Conservation (phyloP, 176 grass and related monocot genomes). For the Tuctoria greenei region DNA sequence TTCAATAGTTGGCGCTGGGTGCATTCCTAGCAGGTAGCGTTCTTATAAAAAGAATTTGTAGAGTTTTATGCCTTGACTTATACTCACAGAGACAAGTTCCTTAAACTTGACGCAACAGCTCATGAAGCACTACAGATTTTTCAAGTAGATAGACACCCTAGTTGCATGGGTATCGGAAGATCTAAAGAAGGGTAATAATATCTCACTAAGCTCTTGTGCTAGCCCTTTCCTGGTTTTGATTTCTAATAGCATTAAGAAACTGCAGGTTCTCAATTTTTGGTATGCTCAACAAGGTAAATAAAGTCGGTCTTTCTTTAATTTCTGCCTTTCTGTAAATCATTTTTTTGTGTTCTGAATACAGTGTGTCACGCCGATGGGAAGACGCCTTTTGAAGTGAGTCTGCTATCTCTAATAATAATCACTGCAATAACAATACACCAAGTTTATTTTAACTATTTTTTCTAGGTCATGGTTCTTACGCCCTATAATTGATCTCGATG, state of each 20-base stretch:
- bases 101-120: slow-evolving; percentile 93
- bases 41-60: not conserved
- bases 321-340: slow-evolving; percentile 23
- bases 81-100: slow-evolving; percentile 77
- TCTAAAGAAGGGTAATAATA: slow-evolving; percentile 87
- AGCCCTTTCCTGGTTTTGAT: slow-evolving; percentile 23
- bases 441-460: slow-evolving; percentile 29
- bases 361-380: slow-evolving; percentile 98
- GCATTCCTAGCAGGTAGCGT: not conserved
- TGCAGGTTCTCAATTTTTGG: slow-evolving; percentile 98
- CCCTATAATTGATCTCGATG: slow-evolving; percentile 76
- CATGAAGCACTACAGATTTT: slow-evolving; percentile 95
- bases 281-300: slow-evolving; percentile 87
- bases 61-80: slow-evolving; percentile 57
- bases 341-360: slow-evolving; percentile 45
- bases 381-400: slow-evolving; percentile 67
- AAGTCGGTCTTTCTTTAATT: slow-evolving; percentile 6
- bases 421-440: slow-evolving; percentile 20
- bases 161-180: slow-evolving; percentile 96
- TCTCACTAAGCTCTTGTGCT: slow-evolving; percentile 28
- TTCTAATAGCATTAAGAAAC: slow-evolving; percentile 31
- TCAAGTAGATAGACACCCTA: slow-evolving; percentile 96
- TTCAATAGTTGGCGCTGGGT: not conserved
- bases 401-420: slow-evolving; percentile 25
- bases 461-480: slow-evolving; percentile 93